Percentiles rank a stretch among this genome's conserved stretches.
phyloP scores from a whole-genome alignment of 345 rosid species.

The Mallotus nudiflorus region DNA sequence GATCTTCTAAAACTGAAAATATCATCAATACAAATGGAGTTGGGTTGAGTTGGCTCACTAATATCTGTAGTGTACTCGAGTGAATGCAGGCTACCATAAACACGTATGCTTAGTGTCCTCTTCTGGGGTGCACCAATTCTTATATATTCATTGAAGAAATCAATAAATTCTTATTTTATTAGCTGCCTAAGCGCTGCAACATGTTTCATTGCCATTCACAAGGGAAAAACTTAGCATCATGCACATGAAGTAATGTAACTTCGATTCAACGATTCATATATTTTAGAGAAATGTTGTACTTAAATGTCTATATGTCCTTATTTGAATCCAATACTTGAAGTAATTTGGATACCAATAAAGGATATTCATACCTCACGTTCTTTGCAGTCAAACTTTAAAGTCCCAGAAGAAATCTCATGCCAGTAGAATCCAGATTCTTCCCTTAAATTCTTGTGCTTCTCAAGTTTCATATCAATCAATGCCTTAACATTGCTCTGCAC shows the following conservation, averaged over 20 bases:
- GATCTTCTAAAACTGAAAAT: slow-evolving; percentile 74
- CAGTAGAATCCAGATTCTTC: slow-evolving; percentile 82
- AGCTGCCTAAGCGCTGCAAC: slow-evolving; percentile 66
- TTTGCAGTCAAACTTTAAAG: slow-evolving; percentile 70
- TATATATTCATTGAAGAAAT: slow-evolving; percentile 67
- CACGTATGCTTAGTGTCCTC: slow-evolving; percentile 59
- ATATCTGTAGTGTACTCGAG: slow-evolving; percentile 45
- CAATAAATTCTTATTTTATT: slow-evolving; percentile 62
- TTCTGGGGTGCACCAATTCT: slow-evolving; percentile 64
- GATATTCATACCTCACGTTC: slow-evolving; percentile 65
- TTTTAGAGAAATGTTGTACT: background rate
- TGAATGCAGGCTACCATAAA: slow-evolving; percentile 61
- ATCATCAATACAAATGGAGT: slow-evolving; percentile 46
- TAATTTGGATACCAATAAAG: background rate
- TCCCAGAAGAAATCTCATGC: slow-evolving; percentile 64
- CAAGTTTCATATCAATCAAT: slow-evolving; percentile 85
- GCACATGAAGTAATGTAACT: no score
- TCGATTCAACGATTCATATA: no score
- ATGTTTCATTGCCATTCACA: slow-evolving; percentile 35
- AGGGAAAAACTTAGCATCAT: background rate
- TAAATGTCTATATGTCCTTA: background rate
- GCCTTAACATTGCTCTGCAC: slow-evolving; percentile 72
- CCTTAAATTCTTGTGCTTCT: slow-evolving; percentile 78
- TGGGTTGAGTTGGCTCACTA: slow-evolving; percentile 29
- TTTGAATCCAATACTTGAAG: background rate